Conservation (phyloP, 73 alveolate genomes). For the Durusdinium trenchii region DNA sequence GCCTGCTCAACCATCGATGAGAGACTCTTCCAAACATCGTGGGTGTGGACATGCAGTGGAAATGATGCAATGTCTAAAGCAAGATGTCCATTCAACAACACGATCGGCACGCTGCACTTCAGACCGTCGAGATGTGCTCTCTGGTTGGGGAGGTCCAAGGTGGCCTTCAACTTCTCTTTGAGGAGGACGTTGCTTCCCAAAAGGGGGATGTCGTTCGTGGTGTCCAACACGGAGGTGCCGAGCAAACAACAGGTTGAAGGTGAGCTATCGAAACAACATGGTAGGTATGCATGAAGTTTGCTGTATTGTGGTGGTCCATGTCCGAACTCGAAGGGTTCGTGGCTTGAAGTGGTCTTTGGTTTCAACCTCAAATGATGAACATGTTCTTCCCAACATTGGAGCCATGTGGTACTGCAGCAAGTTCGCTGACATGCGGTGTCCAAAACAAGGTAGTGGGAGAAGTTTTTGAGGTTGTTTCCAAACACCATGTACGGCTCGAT, state of each 20-base stretch:
- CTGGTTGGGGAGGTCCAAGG: neutral
- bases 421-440: slow-evolving; percentile 49
- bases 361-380: neutral
- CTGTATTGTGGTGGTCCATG: neutral
- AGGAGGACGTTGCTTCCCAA: neutral
- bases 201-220: neutral
- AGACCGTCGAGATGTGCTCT: neutral
- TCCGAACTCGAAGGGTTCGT: slow-evolving; percentile 6
- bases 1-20: no score
- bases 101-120: neutral
- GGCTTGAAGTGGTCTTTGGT: neutral
- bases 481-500: neutral
- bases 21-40: no score
- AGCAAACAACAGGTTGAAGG: neutral
- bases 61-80: neutral
- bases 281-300: no score
- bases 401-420: neutral
- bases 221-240: neutral
- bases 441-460: neutral
- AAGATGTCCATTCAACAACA: neutral
- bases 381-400: neutral
- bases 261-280: neutral
- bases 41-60: neutral
- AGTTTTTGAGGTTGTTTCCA: neutral
- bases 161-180: neutral